These are phyloP conservation scores for Fusarium scirpi DNA, from an alignment of 2,329 filamentous ascomycete genomes.

Conservation along the genomic window DNA sequence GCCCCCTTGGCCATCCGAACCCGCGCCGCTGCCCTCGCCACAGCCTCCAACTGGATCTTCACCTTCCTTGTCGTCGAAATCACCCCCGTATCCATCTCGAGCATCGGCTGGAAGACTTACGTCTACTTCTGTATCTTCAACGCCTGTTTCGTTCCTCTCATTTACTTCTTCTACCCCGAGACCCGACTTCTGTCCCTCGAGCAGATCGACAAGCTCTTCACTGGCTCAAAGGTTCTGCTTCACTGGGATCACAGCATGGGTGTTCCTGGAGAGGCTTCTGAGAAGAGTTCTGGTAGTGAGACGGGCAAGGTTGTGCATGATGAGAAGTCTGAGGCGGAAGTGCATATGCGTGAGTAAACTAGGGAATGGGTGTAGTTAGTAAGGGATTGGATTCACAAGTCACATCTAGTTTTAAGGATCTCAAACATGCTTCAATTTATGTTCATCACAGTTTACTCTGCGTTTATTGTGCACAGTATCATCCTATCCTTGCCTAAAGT, in stretches of 20 bases:
- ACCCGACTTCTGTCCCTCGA: constrained; percentile 62
- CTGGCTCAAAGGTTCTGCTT: constrained; percentile 48
- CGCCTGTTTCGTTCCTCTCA: constrained; percentile 55
- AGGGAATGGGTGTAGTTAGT: neutral
- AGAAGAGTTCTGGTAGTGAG: constrained; percentile 34
- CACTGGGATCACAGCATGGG: constrained; percentile 52
- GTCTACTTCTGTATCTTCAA: constrained; percentile 56
- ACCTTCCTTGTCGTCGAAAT: constrained; percentile 56
- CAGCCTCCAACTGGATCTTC: constrained; percentile 54
- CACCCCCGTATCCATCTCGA: constrained; percentile 53
- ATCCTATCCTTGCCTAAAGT: no score
- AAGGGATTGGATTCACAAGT: neutral
- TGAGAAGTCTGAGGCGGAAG: constrained; percentile 33
- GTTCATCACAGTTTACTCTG: neutral
- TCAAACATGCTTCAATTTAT: neutral
- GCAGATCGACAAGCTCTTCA: constrained; percentile 60
- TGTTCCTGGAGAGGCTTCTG: constrained; percentile 44
- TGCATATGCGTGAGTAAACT: constrained; percentile 18
- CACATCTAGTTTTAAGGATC: neutral
- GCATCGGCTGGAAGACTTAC: constrained; percentile 55
- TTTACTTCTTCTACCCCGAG: constrained; percentile 63
- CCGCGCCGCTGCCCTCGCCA: constrained; percentile 54
- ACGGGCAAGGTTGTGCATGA: constrained; percentile 31
- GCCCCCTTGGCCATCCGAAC: constrained; percentile 55
- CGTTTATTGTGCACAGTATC: neutral